Conservation (phyloP, 371 early-diverging fungal genomes). For the Syncephalastrum monosporum region DNA sequence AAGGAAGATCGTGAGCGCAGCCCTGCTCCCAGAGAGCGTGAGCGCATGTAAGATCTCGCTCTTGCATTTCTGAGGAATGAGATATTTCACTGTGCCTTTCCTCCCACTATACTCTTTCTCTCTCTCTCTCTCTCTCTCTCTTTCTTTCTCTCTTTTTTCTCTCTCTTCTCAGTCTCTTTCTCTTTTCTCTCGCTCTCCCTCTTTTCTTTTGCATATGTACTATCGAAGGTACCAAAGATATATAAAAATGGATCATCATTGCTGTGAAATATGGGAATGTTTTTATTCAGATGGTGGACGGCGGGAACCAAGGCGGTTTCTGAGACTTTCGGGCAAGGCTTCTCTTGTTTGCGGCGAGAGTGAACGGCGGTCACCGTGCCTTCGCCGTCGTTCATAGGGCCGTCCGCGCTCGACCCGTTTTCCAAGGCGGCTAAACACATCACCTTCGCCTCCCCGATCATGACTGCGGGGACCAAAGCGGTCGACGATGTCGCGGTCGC, state of each 20-base stretch:
- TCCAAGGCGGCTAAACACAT: constrained; percentile 16
- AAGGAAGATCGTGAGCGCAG: constrained; percentile 14
- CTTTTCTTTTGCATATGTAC: too few species aligned
- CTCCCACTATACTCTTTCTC: constrained; percentile 12
- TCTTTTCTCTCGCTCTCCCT: too few species aligned
- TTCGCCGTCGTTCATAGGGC: neutral
- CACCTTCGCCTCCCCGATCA: neutral
- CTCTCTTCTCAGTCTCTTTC: too few species aligned
- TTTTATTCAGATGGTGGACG: neutral
- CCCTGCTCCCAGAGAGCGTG: constrained; percentile 11
- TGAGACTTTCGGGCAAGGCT: too few species aligned
- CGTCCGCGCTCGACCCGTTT: constrained; percentile 10
- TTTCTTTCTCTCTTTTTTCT: too few species aligned
- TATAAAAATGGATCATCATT: too few species aligned
- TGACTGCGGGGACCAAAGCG: neutral
- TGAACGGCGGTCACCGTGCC: constrained; percentile 7
- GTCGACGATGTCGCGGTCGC: neutral
- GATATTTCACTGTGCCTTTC: neutral
- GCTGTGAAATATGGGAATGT: too few species aligned
- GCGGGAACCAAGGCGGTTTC: too few species aligned
- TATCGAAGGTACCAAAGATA: too few species aligned
- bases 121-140: neutral
- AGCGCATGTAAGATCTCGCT: neutral
- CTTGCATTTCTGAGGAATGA: neutral
- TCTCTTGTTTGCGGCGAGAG: constrained; percentile 3